Evolutionary conservation across 805 yeast species (phyloP), one percentile per base, ranked within the genome.

Genomic region (Candida ovalis): DNA sequence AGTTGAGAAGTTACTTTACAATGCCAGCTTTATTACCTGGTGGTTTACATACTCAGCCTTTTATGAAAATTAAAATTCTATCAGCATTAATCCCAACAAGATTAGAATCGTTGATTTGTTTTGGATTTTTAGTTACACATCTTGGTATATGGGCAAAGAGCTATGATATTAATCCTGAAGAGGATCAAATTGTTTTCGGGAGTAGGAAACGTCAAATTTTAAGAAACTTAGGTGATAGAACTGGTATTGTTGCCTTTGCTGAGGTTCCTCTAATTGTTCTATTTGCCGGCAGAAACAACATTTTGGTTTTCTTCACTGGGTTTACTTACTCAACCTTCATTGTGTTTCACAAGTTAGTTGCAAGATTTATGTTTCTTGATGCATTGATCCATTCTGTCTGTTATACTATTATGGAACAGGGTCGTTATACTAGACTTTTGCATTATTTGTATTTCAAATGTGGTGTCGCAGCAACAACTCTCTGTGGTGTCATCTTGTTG

Each of bases 331-430:
- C 75, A 3, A 62, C 74, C 30, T 75, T 75, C 54, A 56, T 81
- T 56, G 72, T 74, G 28, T 78, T 77, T 58, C 96, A 88, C 64
- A 83, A 76, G 62, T 78, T 88, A 82, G 63, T 77, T 42, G 82
- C 87, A 1, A 72, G 86, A 57, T 71, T 74, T 4, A 69, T 74
- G 61, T 59, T 69, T 44, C 27, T 73, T 23, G 59, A 74, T 55
- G 58, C 64, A 21, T 41, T 74, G n/a, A 58, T 72, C 19, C 82
- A 77, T 50, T 71, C 68, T 2, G 64, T 61, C 44, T 67, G 67
- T 17, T 65, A 63, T 56, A 67, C 74, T 0, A 48, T 60, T 25
- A 2, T 35, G 18, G 45, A 43, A 17, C 23, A 17, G 35, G 59
- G 50, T 18, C 17, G 33, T 15, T 53, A 57, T 43, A 40, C 36